Evolutionary conservation across 169 alveolate species (phyloP), one percentile per base, ranked within the genome.

Genomic region (Pseudocohnilembus persalinus): DNA sequence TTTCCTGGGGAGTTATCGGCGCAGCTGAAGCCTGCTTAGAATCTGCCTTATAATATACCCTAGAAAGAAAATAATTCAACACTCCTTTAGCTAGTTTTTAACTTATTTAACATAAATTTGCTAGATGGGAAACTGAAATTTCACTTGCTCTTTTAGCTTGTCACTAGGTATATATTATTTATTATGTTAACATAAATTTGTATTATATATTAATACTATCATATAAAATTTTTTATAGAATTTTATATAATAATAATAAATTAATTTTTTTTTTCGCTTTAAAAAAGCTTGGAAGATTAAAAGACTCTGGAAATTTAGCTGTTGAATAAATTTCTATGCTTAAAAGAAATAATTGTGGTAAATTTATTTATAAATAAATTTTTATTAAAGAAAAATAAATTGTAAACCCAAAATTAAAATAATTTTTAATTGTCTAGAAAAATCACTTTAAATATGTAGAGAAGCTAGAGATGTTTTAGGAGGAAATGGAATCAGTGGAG

Each of bases 401-500:
- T 20, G 68, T 20, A 11, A 49, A 11, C 4, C 32, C 82, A 32
- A 11, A 30, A 24, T 1, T 33, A 16, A 1, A 0, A 20, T 31
- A 74, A 16, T n/a, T 0, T n/a, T 15, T 74, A 26, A 30, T 76
- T 27, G 31, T 76, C 29, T 72, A 78, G 86, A 81, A 26, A 92
- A 93, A 91, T 93, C 97, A 0, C 73, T 96, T 28, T 78, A 83
- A 68, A 94, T 94, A 29, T 96, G 97, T 15, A 88, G 98, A 68
- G 90, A 89, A 31, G 95, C 96, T 30, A 93, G 98, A 74, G 98
- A 96, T 88, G 94, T 96, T 95, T 90, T 94, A 32, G 95, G 94
- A 85, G 96, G 95, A 34, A 96, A 96, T 73, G 98, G 98, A 33
- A 96, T 96, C 35, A 94, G 90, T 31, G 98, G 93, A 77, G 98